Evolutionary conservation across 1,284 basidiomycete genomes (phyloP).

Genomic region (Marasmius tenuissimus): DNA sequence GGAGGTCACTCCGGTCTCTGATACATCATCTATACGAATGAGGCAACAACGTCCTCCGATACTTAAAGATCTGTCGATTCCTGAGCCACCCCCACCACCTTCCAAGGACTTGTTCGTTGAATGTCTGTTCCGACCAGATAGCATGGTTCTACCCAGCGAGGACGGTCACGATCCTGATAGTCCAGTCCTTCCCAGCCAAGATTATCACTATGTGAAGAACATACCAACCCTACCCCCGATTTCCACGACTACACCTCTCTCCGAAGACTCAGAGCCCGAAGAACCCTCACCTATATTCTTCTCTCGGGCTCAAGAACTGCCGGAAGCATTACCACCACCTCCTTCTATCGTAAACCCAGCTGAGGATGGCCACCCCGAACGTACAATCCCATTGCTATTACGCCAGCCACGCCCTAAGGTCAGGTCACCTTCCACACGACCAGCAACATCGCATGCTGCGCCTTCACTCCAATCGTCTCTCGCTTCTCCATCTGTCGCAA

Average conservation of each 20-base stretch:
- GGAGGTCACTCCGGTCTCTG: background rate
- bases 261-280: background rate
- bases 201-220: background rate
- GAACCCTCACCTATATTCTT: background rate
- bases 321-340: background rate
- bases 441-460: background rate
- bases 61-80: no score
- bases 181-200: background rate
- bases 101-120: background rate
- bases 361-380: background rate
- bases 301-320: background rate
- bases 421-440: background rate
- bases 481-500: background rate
- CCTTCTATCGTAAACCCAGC: background rate
- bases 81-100: no score
- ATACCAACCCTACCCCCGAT: background rate
- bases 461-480: background rate
- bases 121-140: background rate
- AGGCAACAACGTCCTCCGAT: no score
- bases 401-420: background rate
- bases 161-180: background rate
- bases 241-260: background rate
- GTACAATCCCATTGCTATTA: background rate
- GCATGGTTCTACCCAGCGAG: background rate
- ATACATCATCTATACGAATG: background rate